phyloP scores from a whole-genome alignment of 2,329 filamentous ascomycete species.

The Capronia americana region DNA sequence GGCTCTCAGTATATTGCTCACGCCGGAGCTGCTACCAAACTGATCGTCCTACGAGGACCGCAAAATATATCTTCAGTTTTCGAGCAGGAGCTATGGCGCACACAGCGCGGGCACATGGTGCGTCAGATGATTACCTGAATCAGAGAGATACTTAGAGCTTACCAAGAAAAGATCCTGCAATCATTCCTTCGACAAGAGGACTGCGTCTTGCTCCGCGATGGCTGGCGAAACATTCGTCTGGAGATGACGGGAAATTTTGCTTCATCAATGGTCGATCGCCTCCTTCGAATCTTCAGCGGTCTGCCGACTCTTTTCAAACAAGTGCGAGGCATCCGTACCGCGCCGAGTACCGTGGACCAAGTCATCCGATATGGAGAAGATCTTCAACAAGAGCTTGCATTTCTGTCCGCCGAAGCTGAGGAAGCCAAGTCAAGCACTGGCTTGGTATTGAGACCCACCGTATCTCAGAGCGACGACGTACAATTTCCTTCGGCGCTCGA shows the following conservation, averaged over 20 bases:
- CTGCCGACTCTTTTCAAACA: slow-evolving; percentile 7
- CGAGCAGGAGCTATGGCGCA: slow-evolving; percentile 2
- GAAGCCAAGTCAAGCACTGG: neutral
- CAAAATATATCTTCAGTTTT: neutral
- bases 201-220: slow-evolving; percentile 4
- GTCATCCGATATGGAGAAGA: neutral
- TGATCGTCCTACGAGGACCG: slow-evolving; percentile 1
- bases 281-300: neutral
- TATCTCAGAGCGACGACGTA: neutral
- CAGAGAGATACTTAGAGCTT: neutral
- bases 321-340: neutral
- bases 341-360: neutral
- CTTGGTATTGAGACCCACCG: neutral
- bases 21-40: neutral
- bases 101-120: slow-evolving; percentile 5
- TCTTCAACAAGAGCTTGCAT: neutral
- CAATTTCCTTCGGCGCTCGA: neutral
- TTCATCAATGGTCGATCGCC: slow-evolving; percentile 4
- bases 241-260: neutral
- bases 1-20: slow-evolving; percentile 5
- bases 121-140: neutral
- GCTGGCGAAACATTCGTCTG: neutral
- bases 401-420: slow-evolving; percentile 1
- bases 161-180: neutral
- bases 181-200: slow-evolving; percentile 12